Conservation (phyloP, 129 eudicot genomes). For the Flaveria ramosissima region DNA sequence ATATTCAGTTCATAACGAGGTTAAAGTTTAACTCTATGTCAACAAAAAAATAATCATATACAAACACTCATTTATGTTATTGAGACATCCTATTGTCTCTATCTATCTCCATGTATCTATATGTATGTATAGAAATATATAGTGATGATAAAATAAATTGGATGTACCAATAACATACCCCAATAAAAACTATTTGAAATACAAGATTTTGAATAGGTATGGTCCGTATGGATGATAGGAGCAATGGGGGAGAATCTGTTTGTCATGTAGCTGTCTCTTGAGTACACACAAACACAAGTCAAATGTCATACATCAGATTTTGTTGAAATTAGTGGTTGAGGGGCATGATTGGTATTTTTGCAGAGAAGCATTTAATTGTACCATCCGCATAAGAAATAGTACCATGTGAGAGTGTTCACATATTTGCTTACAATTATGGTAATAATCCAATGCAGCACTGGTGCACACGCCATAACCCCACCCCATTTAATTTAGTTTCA, state of each 20-base stretch:
- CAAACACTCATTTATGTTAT: too few species aligned
- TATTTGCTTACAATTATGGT: conserved; percentile 19
- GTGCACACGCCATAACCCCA: conserved; percentile 40
- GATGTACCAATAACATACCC: too few species aligned
- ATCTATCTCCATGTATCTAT: too few species aligned
- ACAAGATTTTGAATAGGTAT: neutral
- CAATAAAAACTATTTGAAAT: neutral
- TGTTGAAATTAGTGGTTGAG: conserved; percentile 35
- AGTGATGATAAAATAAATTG: too few species aligned
- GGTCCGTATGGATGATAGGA: conserved; percentile 20
- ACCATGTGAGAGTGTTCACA: conserved; percentile 21
- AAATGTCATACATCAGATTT: conserved; percentile 29
- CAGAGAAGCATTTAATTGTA: conserved; percentile 28
- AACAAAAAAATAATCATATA: too few species aligned
- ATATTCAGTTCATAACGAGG: too few species aligned
- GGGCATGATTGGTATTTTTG: conserved; percentile 26
- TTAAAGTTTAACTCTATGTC: too few species aligned
- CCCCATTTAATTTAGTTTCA: conserved; percentile 28
- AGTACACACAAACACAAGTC: conserved; percentile 34
- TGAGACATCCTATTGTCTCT: too few species aligned
- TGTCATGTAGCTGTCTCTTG: conserved; percentile 41
- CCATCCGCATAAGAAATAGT: conserved; percentile 29
- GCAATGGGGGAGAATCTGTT: conserved; percentile 22
- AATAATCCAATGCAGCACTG: conserved; percentile 36
- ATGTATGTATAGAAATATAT: too few species aligned